Base-by-base conservation (phyloP, 306 rosid species). In the Fragaria ananassa region DNA sequence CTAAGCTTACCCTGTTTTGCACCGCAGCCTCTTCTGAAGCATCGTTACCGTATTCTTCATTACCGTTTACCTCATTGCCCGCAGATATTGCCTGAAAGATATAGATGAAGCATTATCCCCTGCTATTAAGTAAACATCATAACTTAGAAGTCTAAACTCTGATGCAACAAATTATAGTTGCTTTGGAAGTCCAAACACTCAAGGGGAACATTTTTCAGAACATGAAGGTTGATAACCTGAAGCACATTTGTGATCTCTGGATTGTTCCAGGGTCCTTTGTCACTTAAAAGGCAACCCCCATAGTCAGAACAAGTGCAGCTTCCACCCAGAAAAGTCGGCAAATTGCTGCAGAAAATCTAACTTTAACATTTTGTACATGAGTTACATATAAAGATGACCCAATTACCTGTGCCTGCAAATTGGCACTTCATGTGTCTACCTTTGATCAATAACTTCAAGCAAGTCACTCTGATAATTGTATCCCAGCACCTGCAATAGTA, bases 271-370 rank as follows among this genome's bases (percentile, higher is more conserved):
- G 97, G 98, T 62, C 98, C 98, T 86, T 47, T 81, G 76, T 92
- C 97, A 81, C 97, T 90, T 57, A 81, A 81, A 68, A 94, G 68
- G 83, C 97, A 94, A 41, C 97, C 98, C 35, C 91, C 98, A 71
- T 74, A 68, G n/a, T 90, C 95, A 58, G 88, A 70, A 83, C 98
- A 94, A 8, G 84, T 80, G 85, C 98, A 94, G 64, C 70, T 86
- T 75, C 98, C 98, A 66, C 97, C 95, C 39, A 94, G 82, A 75
- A 92, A 94, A 19, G 75, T 83, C 49, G 98, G 98, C 90, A 94
- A 86, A 77, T 86, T 85, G 76, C 98, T 94, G 92, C 76, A 83
- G 53, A 10, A 64, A 56, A 39, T 72, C 10, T 25, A 23, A 56
- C 17, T 37, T 21, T n/a, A 39, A 42, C 25, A 35, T 17, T 35